phyloP scores from a whole-genome alignment of 371 early-diverging fungal genomes.

The Syncephalis fuscata region DNA sequence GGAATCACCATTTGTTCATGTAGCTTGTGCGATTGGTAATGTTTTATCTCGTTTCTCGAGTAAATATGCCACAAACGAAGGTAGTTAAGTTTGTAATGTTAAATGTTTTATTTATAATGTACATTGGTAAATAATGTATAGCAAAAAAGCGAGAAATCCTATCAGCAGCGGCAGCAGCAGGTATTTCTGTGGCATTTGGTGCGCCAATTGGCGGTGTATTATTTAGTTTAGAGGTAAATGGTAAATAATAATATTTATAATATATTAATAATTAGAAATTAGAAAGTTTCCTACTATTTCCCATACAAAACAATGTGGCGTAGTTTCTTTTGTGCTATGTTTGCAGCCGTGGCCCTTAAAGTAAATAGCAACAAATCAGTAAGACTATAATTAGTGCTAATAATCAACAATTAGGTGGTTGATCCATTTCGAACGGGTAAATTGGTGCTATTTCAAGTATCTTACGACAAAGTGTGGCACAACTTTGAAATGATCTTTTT shows the following conservation, averaged over 20 bases:
- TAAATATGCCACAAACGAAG: conserved; percentile 52
- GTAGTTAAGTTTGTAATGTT: conserved; percentile 6
- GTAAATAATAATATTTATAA: neutral
- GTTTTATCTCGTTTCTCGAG: conserved; percentile 50
- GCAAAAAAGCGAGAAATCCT: conserved; percentile 62
- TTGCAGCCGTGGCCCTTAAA: conserved; percentile 57
- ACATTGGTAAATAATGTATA: conserved; percentile 3
- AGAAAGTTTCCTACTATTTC: conserved; percentile 71
- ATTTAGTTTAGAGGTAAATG: conserved; percentile 44
- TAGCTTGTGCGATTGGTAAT: conserved; percentile 62
- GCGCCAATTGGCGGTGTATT: conserved; percentile 81
- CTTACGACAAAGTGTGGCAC: conserved; percentile 57
- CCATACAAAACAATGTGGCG: conserved; percentile 73
- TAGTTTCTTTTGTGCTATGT: conserved; percentile 61
- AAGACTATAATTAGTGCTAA: neutral
- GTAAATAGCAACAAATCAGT: conserved; percentile 7
- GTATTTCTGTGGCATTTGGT: conserved; percentile 70
- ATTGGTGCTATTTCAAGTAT: conserved; percentile 64
- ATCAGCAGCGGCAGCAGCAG: conserved; percentile 69
- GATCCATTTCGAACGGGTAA: conserved; percentile 71
- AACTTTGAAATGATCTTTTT: conserved; percentile 73
- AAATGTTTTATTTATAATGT: neutral
- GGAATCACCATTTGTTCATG: conserved; percentile 72
- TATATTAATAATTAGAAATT: neutral
- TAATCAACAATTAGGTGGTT: conserved; percentile 17